Evolutionary conservation across 163 green algal species (phyloP), one percentile per base, ranked within the genome.

Genomic region (Chlamydomonas reinhardtii): DNA sequence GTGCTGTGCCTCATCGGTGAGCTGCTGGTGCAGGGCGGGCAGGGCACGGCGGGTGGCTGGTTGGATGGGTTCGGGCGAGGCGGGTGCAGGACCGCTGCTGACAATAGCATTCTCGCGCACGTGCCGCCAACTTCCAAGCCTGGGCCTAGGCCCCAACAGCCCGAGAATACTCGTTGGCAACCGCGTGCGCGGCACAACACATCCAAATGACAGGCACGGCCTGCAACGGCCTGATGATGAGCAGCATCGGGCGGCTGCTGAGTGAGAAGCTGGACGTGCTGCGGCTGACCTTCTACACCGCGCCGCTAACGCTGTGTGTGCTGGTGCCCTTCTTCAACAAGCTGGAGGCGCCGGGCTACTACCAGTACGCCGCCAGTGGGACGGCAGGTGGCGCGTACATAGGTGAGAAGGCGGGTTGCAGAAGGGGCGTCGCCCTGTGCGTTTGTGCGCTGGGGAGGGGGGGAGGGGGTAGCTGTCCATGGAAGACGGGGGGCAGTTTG

Each of bases 211-310:
- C 84, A 90, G 90, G 90, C 43, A 92, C 85, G n/a, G 59, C 95
- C 8, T 94, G 87, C 69, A 96, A 95, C 64, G 94, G 89, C 0
- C 88, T 93, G 3, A 95, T 96, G 91, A 97, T 97, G 94, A 94
- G 87, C 69, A 93, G 89, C 61, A 92, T 88, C 24, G 93, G 94
- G 19, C 91, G 88, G 77, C 72, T 98, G 25, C 84, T 97, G 73
- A 92, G 87, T 16, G 94, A 97, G 87, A 96, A 96, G 90, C 70
- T 97, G 74, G 94, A 96, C 76, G 94, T 94, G 20, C 84, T 96
- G 70, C 89, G 90, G 29, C 91, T 98, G 4, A 96, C 95, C 11
- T 98, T 97, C 78, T 98, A 97, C 93, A 96, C 94, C 9, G 92
- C 95, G 15, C 95, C 95, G 27, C 66, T 97, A 3, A 93, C 90